Evolutionary conservation across 805 yeast species (phyloP).

Genomic region (Teunomyces lycoperdinae): DNA sequence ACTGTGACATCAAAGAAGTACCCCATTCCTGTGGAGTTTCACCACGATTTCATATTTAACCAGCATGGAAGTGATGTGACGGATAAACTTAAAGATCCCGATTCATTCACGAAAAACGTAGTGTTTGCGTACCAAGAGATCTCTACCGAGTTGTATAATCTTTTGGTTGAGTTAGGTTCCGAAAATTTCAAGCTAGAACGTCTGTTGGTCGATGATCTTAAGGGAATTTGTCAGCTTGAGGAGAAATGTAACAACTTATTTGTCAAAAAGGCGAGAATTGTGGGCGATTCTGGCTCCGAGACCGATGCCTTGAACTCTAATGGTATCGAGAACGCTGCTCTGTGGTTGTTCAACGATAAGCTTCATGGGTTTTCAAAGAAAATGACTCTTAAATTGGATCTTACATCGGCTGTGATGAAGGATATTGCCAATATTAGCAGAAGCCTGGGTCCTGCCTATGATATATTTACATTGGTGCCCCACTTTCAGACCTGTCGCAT

Average conservation of each 20-base stretch:
- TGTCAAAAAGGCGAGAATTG: slow-evolving; percentile 8
- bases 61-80: slow-evolving; percentile 10
- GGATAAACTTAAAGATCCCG: slow-evolving; percentile 12
- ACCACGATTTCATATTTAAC: slow-evolving; percentile 32
- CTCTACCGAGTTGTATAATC: slow-evolving; percentile 16
- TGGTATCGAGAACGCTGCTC: slow-evolving; percentile 4
- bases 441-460: slow-evolving; percentile 10
- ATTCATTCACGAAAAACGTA: slow-evolving; percentile 24
- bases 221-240: slow-evolving; percentile 24
- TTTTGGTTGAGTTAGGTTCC: slow-evolving; percentile 19
- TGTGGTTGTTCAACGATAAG: slow-evolving; percentile 7
- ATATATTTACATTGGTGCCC: slow-evolving; percentile 32
- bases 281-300: slow-evolving; percentile 8
- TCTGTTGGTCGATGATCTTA: slow-evolving; percentile 27
- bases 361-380: slow-evolving; percentile 7
- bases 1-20: slow-evolving; percentile 29
- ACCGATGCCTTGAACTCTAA: slow-evolving; percentile 6
- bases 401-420: slow-evolving; percentile 11
- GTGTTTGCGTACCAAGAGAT: slow-evolving; percentile 19
- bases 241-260: slow-evolving; percentile 24
- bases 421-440: slow-evolving; percentile 8
- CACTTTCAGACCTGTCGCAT: slow-evolving; percentile 36
- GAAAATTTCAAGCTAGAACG: slow-evolving; percentile 28
- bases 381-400: slow-evolving; percentile 15
- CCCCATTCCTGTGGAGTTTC: slow-evolving; percentile 38